Base-by-base conservation (phyloP, 192 early-diverging fungal species). In the Dispira parvispora region DNA sequence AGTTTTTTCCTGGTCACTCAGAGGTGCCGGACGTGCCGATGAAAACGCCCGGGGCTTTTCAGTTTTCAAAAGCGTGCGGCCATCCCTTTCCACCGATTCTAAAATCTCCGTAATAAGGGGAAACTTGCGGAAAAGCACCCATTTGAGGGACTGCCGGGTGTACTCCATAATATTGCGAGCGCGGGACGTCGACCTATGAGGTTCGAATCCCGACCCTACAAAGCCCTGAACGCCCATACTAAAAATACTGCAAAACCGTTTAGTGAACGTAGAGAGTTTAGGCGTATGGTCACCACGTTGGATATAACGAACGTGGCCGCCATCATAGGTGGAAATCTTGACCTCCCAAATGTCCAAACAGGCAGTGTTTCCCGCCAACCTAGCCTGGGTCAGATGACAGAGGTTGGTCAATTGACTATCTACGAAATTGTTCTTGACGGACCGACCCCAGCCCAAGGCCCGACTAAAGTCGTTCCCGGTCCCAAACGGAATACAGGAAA, bases 391-490 rank as follows among this genome's bases (percentile, higher is more conserved):
- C 18, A 82, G 65, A 27, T 73, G 64, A 61, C 78, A 83, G 12
- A 88, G 67, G 45, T 73, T 64, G 28, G 69, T 64, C 53, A 86
- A 70, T 69, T 78, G 77, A 20, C 73, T 69, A 32, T 82, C 86
- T 2, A 84, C 78, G 5, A 81, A 76, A 43, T 84, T 75, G 46
- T 74, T 78, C 4, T 77, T 67, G 26, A 85, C 76, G 43, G 78
- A 84, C 47, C 83, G 81, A 0, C 86, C 86, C 86, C 86, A 88
- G 14, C 86, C 86, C 27, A 88, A 72, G 43, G 84, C 84, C 52
- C 85, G 83, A 20, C 72, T 75, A 64, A 87, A 80, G 67, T 87
- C 85, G 67, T 87, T 87, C 45, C 85, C 85, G 6, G 86, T 86
- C 18, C 86, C 86, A 64, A 86, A 88, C 4, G 86, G 86, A 46